Base-by-base conservation (phyloP, 805 yeast genomes). In the Candida stauntonica region DNA sequence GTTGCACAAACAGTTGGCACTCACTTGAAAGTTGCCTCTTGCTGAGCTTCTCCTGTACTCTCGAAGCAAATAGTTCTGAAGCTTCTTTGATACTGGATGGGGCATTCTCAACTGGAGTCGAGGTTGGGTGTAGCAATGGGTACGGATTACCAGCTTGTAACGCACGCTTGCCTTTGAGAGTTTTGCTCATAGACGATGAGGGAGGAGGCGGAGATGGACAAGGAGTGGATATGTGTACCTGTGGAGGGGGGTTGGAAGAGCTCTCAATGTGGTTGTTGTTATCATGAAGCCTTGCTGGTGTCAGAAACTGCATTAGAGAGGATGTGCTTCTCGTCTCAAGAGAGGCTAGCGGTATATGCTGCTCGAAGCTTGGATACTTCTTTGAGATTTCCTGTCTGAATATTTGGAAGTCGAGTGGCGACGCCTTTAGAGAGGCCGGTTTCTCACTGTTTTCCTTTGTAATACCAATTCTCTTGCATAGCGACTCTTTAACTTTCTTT, bases 11-110 rank as follows among this genome's bases (percentile, higher is more conserved):
- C 16, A 68, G 58, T 41, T 81, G 83, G 38, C 89, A 68, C 42
- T 82, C 91, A 19, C 68, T 58, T 78, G 88, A 80, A 31, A 89
- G 60, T 52, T 89, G 88, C 42, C 76, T 71, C 13, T 77, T 67
- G n/a, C 80, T 73, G 38, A 85, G 73, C 33, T 84, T 79, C 17
- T 82, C 81, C 39, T 76, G 68, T 2, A 86, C 72, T 13, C 83
- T 75, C 9, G 73, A 63, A 20, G 72, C 68, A 44, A 86, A 73
- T 7, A 91, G 72, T 12, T 73, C 73, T 17, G 86, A 71, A 0
- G 96, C 96, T 56, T 91, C 96, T 32, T 72, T 66, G 20, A 89
- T 78, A 44, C 95, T 87, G 28, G 63, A 70, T 0, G 97, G 97
- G 0, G 79, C 77, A 12, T 41, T 45, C 5, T 40, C 44, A 1